Conservation (phyloP, 495 filamentous ascomycete genomes). For the Collariella sp. region DNA sequence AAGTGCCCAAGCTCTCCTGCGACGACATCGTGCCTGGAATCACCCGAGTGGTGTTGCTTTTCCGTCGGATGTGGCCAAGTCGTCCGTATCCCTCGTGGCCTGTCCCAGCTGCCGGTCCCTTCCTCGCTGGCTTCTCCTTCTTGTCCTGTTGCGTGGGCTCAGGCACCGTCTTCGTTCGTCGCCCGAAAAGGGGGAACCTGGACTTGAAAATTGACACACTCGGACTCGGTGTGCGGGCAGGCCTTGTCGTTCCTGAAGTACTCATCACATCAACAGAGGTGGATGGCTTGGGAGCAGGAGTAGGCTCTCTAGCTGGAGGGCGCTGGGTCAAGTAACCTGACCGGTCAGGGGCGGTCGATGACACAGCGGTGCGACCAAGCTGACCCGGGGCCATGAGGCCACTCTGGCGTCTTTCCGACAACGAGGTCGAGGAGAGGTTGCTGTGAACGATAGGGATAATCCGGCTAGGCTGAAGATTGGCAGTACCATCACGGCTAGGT, state of each 20-base stretch:
- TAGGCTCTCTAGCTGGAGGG: constrained; percentile 30
- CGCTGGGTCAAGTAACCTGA: constrained; percentile 21
- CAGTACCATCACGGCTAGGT: constrained; percentile 75
- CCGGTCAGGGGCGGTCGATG: constrained; percentile 23
- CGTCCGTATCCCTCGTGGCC: constrained; percentile 93
- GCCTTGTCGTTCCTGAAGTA: constrained; percentile 24
- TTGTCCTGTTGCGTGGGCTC: constrained; percentile 42
- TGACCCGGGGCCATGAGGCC: constrained; percentile 28
- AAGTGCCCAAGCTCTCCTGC: constrained; percentile 38
- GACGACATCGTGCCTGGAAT: constrained; percentile 42
- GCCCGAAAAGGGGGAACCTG: constrained; percentile 70
- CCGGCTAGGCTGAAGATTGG: constrained; percentile 51
- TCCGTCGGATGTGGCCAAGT: constrained; percentile 49
- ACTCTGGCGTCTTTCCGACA: constrained; percentile 37
- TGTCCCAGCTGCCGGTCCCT: constrained; percentile 85
- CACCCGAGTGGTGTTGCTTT: constrained; percentile 46
- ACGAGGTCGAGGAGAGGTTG: constrained; percentile 52
- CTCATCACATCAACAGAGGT: constrained; percentile 14
- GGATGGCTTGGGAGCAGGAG: constrained; percentile 29
- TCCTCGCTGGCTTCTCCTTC: constrained; percentile 51
- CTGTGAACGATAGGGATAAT: constrained; percentile 68
- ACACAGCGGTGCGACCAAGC: constrained; percentile 22
- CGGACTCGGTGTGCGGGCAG: constrained; percentile 41
- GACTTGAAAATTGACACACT: constrained; percentile 34
- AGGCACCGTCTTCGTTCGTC: constrained; percentile 59